Evolutionary conservation across 2,329 filamentous ascomycete genomes (phyloP).

Genomic region (Alternaria gaisen): DNA sequence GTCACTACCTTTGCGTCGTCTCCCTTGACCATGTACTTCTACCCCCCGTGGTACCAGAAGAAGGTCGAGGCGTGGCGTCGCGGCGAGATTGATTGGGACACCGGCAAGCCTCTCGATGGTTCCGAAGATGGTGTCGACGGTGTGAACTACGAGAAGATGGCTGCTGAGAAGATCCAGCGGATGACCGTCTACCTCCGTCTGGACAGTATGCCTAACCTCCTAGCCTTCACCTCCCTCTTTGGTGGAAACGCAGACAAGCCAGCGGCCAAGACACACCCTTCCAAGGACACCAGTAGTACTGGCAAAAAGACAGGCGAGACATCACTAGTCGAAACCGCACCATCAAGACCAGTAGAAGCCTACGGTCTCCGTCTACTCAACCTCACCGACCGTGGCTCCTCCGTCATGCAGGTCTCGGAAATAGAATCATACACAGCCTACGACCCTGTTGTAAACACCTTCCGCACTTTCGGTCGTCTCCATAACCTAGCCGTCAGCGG

Average conservation of each 20-base stretch:
- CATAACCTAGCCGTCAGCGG: slow-evolving; percentile 85
- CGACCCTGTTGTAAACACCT: slow-evolving; percentile 90
- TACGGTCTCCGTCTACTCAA: slow-evolving; percentile 88
- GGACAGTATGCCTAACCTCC: slow-evolving; percentile 82
- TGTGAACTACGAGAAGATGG: slow-evolving; percentile 60
- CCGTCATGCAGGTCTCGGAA: slow-evolving; percentile 92
- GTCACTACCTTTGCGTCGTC: slow-evolving; percentile 87
- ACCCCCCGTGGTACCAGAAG: slow-evolving; percentile 79
- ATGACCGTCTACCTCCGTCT: slow-evolving; percentile 84
- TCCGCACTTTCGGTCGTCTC: slow-evolving; percentile 85
- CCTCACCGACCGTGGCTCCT: slow-evolving; percentile 90
- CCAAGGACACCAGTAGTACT: slow-evolving; percentile 24
- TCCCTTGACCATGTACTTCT: slow-evolving; percentile 75
- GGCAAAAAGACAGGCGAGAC: slow-evolving; percentile 34
- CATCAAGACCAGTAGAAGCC: slow-evolving; percentile 69
- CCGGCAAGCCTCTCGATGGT: slow-evolving; percentile 57
- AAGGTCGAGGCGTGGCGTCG: slow-evolving; percentile 78
- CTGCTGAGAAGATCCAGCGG: slow-evolving; percentile 63
- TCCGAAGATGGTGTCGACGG: slow-evolving; percentile 52
- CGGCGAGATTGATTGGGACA: slow-evolving; percentile 91
- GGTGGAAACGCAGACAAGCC: slow-evolving; percentile 62
- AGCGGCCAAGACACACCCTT: slow-evolving; percentile 51
- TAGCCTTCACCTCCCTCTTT: slow-evolving; percentile 83
- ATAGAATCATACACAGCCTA: slow-evolving; percentile 70
- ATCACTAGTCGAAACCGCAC: slow-evolving; percentile 20